These are phyloP conservation scores for Babesia sp. DNA, from an alignment of 169 alveolate species.

Conservation along the genomic window DNA sequence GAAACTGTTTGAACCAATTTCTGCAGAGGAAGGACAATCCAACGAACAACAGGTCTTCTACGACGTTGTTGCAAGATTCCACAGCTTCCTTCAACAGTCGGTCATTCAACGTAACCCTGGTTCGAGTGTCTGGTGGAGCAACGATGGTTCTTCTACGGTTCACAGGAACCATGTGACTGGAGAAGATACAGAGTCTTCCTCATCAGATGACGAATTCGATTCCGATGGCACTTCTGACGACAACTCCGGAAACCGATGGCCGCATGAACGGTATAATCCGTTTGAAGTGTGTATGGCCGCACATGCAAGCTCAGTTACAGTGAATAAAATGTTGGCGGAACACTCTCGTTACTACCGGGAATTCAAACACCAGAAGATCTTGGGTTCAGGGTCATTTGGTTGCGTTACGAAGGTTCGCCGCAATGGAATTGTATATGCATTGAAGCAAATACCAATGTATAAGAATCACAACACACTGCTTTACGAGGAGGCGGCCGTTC, in stretches of 20 bases:
- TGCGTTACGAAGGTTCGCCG: conserved; percentile 80
- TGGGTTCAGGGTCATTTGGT: conserved; percentile 85
- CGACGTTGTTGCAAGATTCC: conserved; percentile 16
- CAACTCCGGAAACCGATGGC: neutral
- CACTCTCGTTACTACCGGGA: conserved; percentile 77
- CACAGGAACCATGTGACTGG: neutral
- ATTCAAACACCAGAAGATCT: conserved; percentile 72
- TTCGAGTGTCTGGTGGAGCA: neutral
- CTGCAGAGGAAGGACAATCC: neutral
- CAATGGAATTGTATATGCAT: conserved; percentile 76
- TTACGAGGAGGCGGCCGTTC: conserved; percentile 82
- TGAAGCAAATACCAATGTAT: conserved; percentile 73
- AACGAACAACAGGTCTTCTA: conserved; percentile 1
- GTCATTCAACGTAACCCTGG: neutral
- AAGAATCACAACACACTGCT: conserved; percentile 38
- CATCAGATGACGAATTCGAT: neutral
- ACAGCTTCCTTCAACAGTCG: conserved; percentile 30
- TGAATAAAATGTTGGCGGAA: conserved; percentile 14
- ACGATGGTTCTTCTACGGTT: neutral
- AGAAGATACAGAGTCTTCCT: neutral
- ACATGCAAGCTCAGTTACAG: neutral
- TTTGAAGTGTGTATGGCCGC: neutral
- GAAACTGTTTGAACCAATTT: neutral
- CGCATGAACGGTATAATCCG: neutral
- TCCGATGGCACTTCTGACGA: neutral